Base-by-base conservation (phyloP, 2,329 filamentous ascomycete genomes). In the Cercospora citrullina region DNA sequence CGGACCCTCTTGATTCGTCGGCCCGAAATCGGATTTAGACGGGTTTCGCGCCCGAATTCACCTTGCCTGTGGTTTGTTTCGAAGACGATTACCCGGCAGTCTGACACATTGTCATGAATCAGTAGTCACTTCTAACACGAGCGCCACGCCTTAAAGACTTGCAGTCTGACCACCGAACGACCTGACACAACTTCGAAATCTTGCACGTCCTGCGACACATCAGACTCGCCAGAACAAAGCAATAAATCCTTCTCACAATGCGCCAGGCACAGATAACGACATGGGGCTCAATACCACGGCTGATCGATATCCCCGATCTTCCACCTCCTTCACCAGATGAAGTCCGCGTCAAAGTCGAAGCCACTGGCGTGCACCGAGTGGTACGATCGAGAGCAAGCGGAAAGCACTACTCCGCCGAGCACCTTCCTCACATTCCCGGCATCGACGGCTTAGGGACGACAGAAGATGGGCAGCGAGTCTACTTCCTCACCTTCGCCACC, bases 321-420 rank as follows among this genome's bases (percentile, higher is more conserved):
- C 77, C 81, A 5, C 39, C 79, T 0, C 63, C 63, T 28, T 68
- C 76, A 16, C 4, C 63, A 26, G 75, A 76, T 30, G 78, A 82
- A 66, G 71, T 86, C 53, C 84, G 84, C 63, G 79, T 89, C 76
- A 84, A 82, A 69, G 80, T 89, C 68, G 72, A 85, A 59, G 85
- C 85, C 12, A 74, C 81, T 2, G 86, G 85, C 30, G 78, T 87
- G 14, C 86, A 87, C 74, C 80, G 82, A 12, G 77, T 88, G 4
- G 86, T 88, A 53, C 83, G 84, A 60, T 79, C 80, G 48, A 83
- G 86, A 31, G 86, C 86, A 18, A 70, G 81, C 1, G 86, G 87
- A 1, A 79, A 76, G n/a, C 87, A 88, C 77, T 88, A 87, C 78
- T 82, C 82, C 21, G 80, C 82, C 2, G 78, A 79, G 5, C 73